phyloP scores from a whole-genome alignment of 1,284 basidiomycete species.

The Malassezia equina region DNA sequence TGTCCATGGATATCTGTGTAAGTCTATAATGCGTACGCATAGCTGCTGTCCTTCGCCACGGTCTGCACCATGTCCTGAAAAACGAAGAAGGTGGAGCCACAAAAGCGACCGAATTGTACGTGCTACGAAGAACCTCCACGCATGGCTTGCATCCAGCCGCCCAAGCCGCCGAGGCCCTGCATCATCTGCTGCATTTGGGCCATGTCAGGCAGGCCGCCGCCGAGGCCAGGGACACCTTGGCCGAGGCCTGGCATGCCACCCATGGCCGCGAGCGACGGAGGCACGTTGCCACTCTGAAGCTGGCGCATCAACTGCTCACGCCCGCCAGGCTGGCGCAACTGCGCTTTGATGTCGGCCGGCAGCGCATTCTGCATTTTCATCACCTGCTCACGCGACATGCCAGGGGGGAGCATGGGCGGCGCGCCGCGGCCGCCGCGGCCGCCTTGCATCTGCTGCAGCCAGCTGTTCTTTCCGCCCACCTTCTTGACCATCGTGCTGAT shows the following conservation, averaged over 20 bases:
- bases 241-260: constrained; percentile 24
- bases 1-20: constrained; percentile 23
- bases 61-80: constrained; percentile 7
- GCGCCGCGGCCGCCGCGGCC: constrained; percentile 24
- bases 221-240: constrained; percentile 17
- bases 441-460: constrained; percentile 35
- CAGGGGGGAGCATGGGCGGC: constrained; percentile 39
- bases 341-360: constrained; percentile 46
- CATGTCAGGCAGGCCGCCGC: constrained; percentile 35
- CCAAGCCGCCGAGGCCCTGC: constrained; percentile 47
- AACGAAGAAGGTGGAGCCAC: background rate
- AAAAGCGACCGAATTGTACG: background rate
- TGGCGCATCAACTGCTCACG: constrained; percentile 36
- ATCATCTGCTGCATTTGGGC: constrained; percentile 47
- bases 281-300: constrained; percentile 35
- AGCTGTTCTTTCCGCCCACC: constrained; percentile 86
- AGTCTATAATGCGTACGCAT: background rate
- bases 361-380: constrained; percentile 45
- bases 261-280: constrained; percentile 21
- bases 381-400: constrained; percentile 40
- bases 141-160: constrained; percentile 66
- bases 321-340: constrained; percentile 44
- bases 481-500: constrained; percentile 62
- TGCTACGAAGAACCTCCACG: constrained; percentile 57
- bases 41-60: background rate